These are phyloP conservation scores for Hypholoma fasciculare DNA, from an alignment of 768 basidiomycete species.

Conservation along the genomic window DNA sequence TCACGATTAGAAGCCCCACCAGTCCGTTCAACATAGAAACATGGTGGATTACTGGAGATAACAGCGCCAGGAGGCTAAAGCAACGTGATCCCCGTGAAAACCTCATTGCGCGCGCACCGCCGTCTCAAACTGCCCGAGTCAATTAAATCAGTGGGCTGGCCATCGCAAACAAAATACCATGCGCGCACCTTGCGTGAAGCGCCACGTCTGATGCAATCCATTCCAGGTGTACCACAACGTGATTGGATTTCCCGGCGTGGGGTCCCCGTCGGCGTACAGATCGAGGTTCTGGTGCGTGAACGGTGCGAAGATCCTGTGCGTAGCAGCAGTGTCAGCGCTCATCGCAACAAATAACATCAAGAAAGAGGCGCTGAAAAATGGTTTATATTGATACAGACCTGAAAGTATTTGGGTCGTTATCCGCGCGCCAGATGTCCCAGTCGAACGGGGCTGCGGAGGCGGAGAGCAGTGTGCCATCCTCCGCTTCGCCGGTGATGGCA, in stretches of 20 bases:
- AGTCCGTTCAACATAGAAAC: no score
- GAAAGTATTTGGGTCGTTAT: slow-evolving; percentile 33
- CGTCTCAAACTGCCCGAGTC: neutral
- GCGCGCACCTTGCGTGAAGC: slow-evolving; percentile 30
- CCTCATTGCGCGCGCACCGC: no score
- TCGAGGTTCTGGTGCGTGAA: slow-evolving; percentile 45
- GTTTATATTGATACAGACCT: slow-evolving; percentile 30
- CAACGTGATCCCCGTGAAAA: no score
- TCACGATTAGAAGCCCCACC: no score
- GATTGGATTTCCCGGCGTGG: slow-evolving; percentile 43
- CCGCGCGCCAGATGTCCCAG: slow-evolving; percentile 55
- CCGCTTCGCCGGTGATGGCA: slow-evolving; percentile 32
- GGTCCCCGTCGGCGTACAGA: slow-evolving; percentile 44
- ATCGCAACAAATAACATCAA: neutral
- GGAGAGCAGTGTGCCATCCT: slow-evolving; percentile 42
- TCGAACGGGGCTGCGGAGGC: slow-evolving; percentile 33
- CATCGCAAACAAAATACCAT: no score
- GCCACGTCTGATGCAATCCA: slow-evolving; percentile 57
- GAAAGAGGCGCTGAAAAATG: neutral
- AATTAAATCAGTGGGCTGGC: neutral
- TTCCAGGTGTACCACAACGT: slow-evolving; percentile 50
- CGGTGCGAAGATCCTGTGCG: slow-evolving; percentile 44
- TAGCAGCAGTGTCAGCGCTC: neutral
- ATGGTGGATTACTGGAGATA: no score
- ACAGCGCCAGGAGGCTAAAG: no score